A percentile compares a stretch with the other conserved stretches of the same genome.
Evolutionary conservation across 192 early-diverging fungal genomes (phyloP).

Genomic region (Entophlyctis helioformis): DNA sequence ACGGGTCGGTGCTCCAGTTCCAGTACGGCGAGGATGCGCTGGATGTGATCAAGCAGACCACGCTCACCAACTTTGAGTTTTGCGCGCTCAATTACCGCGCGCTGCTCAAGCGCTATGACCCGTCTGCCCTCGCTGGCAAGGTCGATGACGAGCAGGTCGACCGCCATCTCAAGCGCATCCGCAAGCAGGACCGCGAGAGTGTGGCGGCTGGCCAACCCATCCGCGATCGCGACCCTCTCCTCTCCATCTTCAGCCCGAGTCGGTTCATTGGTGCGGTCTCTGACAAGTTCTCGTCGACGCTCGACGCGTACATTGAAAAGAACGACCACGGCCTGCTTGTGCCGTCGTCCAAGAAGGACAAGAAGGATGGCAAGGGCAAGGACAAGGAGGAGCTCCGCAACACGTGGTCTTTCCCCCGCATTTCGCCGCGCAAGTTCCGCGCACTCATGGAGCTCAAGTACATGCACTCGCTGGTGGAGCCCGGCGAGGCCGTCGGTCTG

Average conservation of each 20-base stretch:
- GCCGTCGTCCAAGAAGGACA: neutral
- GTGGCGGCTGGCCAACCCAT: slow-evolving; percentile 1
- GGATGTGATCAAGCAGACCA: slow-evolving; percentile 90
- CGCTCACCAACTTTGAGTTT: slow-evolving; percentile 84
- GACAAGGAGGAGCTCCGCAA: slow-evolving; percentile 2
- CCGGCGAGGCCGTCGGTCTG: slow-evolving; percentile 95
- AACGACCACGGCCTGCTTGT: slow-evolving; percentile 57
- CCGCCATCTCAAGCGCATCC: slow-evolving; percentile 60
- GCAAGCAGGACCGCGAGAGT: slow-evolving; percentile 53
- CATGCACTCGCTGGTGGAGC: slow-evolving; percentile 84
- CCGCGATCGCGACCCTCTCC: slow-evolving; percentile 64
- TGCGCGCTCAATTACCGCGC: slow-evolving; percentile 82
- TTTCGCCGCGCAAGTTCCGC: slow-evolving; percentile 64
- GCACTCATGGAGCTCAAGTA: slow-evolving; percentile 92
- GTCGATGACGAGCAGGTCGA: slow-evolving; percentile 66
- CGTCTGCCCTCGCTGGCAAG: slow-evolving; percentile 41
- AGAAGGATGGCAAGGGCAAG: slow-evolving; percentile 3
- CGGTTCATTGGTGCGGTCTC: slow-evolving; percentile 79
- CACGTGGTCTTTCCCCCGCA: slow-evolving; percentile 14
- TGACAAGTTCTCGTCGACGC: slow-evolving; percentile 64
- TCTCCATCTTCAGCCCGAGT: slow-evolving; percentile 70
- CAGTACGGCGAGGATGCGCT: slow-evolving; percentile 97
- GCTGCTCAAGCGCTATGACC: slow-evolving; percentile 69
- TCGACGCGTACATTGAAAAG: slow-evolving; percentile 59
- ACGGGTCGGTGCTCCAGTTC: slow-evolving; percentile 95